Percentiles rank a stretch among this genome's conserved stretches.
Evolutionary conservation across 2,329 filamentous ascomycete genomes (phyloP).

Genomic region (Fusarium annulatum): DNA sequence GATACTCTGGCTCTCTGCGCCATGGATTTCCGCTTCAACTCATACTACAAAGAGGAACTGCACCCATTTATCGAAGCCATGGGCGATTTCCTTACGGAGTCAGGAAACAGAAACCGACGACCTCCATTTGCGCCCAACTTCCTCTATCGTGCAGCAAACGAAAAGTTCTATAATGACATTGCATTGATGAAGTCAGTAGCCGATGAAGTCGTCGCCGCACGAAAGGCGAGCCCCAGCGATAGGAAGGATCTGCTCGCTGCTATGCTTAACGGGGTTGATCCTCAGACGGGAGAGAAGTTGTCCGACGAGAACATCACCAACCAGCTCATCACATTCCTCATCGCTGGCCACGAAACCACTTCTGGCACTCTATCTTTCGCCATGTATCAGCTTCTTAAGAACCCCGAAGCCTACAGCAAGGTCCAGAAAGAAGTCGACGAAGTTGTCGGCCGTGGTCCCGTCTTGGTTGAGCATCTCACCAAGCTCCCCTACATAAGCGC

Average conservation of each 20-base stretch:
- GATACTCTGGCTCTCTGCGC: conserved; percentile 78
- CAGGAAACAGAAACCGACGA: conserved; percentile 61
- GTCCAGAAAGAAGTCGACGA: conserved; percentile 75
- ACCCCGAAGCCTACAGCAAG: conserved; percentile 68
- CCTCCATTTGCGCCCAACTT: conserved; percentile 58
- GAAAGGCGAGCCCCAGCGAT: conserved; percentile 64
- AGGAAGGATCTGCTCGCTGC: conserved; percentile 76
- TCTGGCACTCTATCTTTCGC: conserved; percentile 73
- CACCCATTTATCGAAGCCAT: conserved; percentile 79
- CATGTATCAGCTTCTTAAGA: conserved; percentile 72
- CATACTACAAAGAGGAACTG: conserved; percentile 74
- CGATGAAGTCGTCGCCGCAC: conserved; percentile 68
- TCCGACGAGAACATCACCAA: conserved; percentile 71
- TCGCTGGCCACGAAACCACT: conserved; percentile 78
- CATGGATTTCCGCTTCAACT: conserved; percentile 81
- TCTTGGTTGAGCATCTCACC: conserved; percentile 70
- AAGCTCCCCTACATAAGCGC: conserved; percentile 75
- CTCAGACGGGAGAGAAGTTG: conserved; percentile 73
- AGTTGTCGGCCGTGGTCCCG: conserved; percentile 68
- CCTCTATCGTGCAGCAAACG: conserved; percentile 60
- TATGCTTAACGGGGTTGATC: conserved; percentile 75
- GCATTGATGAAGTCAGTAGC: conserved; percentile 65
- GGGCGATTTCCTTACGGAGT: conserved; percentile 70
- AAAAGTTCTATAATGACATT: conserved; percentile 66
- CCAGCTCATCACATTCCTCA: conserved; percentile 79